Percentiles rank a stretch among this genome's conserved stretches.
These are phyloP conservation scores for Solanum corneliomulleri DNA, from an alignment of 257 asterid species.

Conservation along the genomic window DNA sequence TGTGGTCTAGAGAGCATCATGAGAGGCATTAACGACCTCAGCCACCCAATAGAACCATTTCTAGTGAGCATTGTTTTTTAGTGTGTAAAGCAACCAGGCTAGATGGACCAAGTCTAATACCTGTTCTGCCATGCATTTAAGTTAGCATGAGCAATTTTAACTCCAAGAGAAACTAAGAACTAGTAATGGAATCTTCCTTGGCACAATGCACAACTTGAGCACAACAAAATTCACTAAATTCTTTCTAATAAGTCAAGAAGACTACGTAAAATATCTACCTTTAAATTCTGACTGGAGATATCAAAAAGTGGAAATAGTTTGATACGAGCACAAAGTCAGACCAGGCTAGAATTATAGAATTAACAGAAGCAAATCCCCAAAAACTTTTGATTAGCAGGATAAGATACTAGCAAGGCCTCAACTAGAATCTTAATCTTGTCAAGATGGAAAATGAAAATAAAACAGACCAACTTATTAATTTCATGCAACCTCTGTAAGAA, in stretches of 20 bases:
- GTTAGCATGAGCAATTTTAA: neutral
- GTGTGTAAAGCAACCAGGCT: neutral
- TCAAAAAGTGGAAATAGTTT: neutral
- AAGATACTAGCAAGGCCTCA: neutral
- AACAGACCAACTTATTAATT: neutral
- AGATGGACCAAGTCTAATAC: neutral
- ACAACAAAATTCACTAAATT: neutral
- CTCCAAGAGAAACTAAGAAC: neutral
- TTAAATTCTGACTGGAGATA: neutral
- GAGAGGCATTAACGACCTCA: neutral
- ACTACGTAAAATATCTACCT: neutral
- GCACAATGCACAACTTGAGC: neutral
- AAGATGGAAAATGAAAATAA: neutral
- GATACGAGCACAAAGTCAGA: neutral
- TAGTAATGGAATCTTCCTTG: neutral
- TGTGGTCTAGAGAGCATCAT: neutral
- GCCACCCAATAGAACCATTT: neutral
- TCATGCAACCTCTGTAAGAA: neutral
- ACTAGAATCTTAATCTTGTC: neutral
- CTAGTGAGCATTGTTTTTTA: neutral
- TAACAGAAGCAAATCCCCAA: neutral
- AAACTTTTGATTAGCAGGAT: neutral
- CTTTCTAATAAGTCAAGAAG: neutral
- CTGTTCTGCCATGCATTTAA: neutral
- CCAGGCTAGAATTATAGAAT: neutral